Evolutionary conservation across 1,139 yeast genomes (phyloP), one percentile per base, ranked within the genome.

Genomic region (Pichia sp.): DNA sequence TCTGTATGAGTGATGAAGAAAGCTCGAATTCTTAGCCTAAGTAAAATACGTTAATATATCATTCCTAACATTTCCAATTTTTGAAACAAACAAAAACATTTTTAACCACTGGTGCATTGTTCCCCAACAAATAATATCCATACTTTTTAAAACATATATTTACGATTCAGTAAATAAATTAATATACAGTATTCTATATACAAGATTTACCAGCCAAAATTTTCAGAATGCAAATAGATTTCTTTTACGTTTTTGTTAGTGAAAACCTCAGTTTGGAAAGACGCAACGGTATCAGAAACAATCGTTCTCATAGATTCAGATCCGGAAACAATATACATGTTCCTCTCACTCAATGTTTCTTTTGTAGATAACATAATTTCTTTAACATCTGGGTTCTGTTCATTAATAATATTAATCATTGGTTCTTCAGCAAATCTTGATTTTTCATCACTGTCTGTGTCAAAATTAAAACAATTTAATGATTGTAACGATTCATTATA

Each of bases 171-270:
- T n/a, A n/a, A n/a, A n/a, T n/a, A n/a, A n/a, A n/a, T n/a, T n/a
- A n/a, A n/a, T n/a, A n/a, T n/a, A n/a, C n/a, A n/a, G n/a, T n/a
- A n/a, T n/a, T n/a, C n/a, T n/a, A n/a, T n/a, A n/a, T n/a, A n/a
- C n/a, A 31, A 31, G 11, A n/a, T 7, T 28, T 39, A 77, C 82
- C 81, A 79, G 0, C 79, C 79, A 57, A 76, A 79, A 32, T 72
- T 60, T 53, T 79, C 85, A 0, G 81, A 74, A 52, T 79, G 84
- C 40, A 79, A 60, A 52, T 66, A 77, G 9, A 79, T 65, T 56
- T 79, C 85, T 39, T 70, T 65, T 10, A 65, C 57, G 3, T 56
- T 49, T 2, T 36, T 41, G 4, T 52, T 39, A 3, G 42, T 44
- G 31, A 58, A 43, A 3, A 65, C 62, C n/a, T 49, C 45, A 4